These are phyloP conservation scores for Trametopsis cervina DNA, from an alignment of 768 basidiomycete species.

Conservation along the genomic window DNA sequence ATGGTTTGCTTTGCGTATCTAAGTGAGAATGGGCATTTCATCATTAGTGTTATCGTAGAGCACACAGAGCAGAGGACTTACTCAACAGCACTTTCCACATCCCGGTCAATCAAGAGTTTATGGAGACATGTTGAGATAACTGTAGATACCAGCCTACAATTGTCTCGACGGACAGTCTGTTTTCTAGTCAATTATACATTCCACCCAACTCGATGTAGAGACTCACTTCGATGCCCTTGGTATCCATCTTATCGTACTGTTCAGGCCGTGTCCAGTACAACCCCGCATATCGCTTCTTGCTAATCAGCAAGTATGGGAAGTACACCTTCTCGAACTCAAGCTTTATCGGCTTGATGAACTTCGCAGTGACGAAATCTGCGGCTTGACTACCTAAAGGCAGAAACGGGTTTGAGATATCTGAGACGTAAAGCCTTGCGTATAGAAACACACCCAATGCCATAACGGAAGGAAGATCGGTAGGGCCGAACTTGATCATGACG, in stretches of 20 bases:
- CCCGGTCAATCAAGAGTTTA: slow-evolving; percentile 94
- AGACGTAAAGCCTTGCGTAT: not conserved
- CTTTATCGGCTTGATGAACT: slow-evolving; percentile 95
- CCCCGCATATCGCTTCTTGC: slow-evolving; percentile 97
- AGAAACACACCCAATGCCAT: slow-evolving; percentile 78
- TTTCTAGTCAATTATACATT: not conserved
- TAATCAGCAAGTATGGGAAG: slow-evolving; percentile 96
- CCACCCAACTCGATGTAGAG: not conserved
- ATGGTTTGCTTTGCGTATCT: slow-evolving; percentile 94
- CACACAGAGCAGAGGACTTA: slow-evolving; percentile 38
- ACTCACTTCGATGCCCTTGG: slow-evolving; percentile 95
- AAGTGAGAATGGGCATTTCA: slow-evolving; percentile 3
- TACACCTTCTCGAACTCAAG: slow-evolving; percentile 99
- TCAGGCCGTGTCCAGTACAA: slow-evolving; percentile 95
- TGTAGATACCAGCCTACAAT: slow-evolving; percentile 96
- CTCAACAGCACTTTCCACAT: slow-evolving; percentile 92
- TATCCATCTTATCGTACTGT: slow-evolving; percentile 99
- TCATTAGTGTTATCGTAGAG: not conserved
- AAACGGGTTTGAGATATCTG: slow-evolving; percentile 1
- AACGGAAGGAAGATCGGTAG: slow-evolving; percentile 74
- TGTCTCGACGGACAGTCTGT: slow-evolving; percentile 96
- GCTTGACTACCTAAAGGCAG: slow-evolving; percentile 71
- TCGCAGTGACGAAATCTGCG: slow-evolving; percentile 81
- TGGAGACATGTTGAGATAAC: slow-evolving; percentile 97
- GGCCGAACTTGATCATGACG: slow-evolving; percentile 97